These are phyloP conservation scores for Candida boleticola DNA, from an alignment of 805 yeast genomes.

Conservation along the genomic window DNA sequence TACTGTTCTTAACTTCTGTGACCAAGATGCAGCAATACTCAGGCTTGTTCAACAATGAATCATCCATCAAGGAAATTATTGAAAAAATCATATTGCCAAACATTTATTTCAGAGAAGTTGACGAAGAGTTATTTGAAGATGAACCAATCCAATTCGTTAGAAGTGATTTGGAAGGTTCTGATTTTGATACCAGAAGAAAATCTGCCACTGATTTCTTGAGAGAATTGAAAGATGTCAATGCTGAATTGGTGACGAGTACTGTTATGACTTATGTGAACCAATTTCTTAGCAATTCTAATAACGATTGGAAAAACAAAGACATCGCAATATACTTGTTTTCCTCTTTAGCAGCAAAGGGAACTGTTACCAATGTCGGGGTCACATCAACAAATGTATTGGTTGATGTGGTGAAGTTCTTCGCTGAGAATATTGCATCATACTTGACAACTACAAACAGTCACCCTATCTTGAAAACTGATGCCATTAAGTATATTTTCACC, in stretches of 20 bases:
- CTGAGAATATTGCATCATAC: constrained; percentile 78
- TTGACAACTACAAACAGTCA: constrained; percentile 46
- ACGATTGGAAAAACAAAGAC: constrained; percentile 83
- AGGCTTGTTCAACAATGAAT: constrained; percentile 59
- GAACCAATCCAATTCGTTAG: constrained; percentile 93
- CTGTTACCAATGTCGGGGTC: constrained; percentile 82
- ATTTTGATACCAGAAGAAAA: constrained; percentile 86
- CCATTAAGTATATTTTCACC: constrained; percentile 83
- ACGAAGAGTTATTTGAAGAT: constrained; percentile 92
- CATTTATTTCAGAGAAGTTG: constrained; percentile 78
- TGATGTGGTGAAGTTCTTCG: constrained; percentile 85
- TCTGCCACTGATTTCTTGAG: constrained; percentile 90
- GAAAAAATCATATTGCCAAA: constrained; percentile 88
- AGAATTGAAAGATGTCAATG: constrained; percentile 78
- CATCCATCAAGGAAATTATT: constrained; percentile 67
- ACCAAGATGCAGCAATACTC: constrained; percentile 67
- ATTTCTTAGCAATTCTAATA: constrained; percentile 49
- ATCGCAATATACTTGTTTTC: constrained; percentile 83
- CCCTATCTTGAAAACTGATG: constrained; percentile 86
- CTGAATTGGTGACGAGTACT: constrained; percentile 67
- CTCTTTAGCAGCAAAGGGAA: constrained; percentile 88
- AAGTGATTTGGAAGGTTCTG: constrained; percentile 93
- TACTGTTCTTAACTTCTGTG: constrained; percentile 80
- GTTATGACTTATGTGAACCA: constrained; percentile 70
- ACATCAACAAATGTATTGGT: constrained; percentile 79